Percentiles rank a stretch among this genome's conserved stretches.
phyloP scores from a whole-genome alignment of 2,329 filamentous ascomycete genomes.

The Annulohypoxylon truncatum region DNA sequence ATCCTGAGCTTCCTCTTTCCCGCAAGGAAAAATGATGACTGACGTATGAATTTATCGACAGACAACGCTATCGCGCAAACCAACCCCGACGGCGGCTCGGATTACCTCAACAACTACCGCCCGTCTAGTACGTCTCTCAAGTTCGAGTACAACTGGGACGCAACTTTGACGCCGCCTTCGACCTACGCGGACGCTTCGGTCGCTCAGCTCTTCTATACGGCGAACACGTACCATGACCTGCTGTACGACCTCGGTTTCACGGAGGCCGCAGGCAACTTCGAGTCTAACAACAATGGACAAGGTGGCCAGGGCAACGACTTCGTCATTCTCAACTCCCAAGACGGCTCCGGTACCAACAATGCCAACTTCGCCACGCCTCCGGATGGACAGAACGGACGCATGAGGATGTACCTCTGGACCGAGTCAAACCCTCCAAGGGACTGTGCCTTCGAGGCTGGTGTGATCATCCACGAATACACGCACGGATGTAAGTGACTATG shows the following conservation, averaged over 20 bases:
- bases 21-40: background rate
- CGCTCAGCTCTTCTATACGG: constrained; percentile 70
- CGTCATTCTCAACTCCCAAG: constrained; percentile 68
- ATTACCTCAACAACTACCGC: constrained; percentile 63
- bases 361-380: constrained; percentile 67
- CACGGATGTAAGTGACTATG: constrained; percentile 56
- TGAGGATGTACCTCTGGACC: constrained; percentile 71
- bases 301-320: constrained; percentile 64
- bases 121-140: constrained; percentile 56
- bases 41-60: constrained; percentile 18
- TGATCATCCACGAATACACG: constrained; percentile 70
- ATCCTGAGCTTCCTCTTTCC: background rate
- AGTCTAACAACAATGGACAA: constrained; percentile 65
- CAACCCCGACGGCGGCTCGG: constrained; percentile 59
- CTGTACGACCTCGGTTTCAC: constrained; percentile 68
- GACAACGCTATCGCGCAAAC: constrained; percentile 68
- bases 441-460: constrained; percentile 68
- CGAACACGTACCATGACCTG: constrained; percentile 69
- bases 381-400: constrained; percentile 63
- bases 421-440: constrained; percentile 61
- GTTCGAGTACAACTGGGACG: constrained; percentile 61
- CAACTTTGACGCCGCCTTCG: constrained; percentile 50
- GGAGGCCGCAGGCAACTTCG: constrained; percentile 70
- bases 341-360: constrained; percentile 66
- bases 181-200: constrained; percentile 65